Evolutionary conservation across 495 filamentous ascomycete species (phyloP).

Genomic region (Hypomontagnella submonticulosa): DNA sequence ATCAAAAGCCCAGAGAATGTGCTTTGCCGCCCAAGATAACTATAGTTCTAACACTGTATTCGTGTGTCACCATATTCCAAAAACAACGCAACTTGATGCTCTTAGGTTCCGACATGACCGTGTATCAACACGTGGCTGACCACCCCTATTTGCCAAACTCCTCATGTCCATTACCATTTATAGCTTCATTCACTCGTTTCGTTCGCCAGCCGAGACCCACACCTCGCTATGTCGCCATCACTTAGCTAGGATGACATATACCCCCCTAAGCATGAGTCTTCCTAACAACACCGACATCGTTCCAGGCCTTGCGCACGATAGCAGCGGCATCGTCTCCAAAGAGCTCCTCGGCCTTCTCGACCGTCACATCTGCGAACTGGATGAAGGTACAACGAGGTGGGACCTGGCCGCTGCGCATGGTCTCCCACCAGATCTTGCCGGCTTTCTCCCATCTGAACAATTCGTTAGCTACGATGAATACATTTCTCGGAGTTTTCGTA

Average conservation of each 20-base stretch:
- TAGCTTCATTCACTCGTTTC: too few species aligned
- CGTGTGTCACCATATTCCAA: too few species aligned
- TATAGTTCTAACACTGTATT: too few species aligned
- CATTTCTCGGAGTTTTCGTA: too few species aligned
- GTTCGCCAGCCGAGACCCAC: neutral
- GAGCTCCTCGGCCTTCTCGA: constrained; percentile 52
- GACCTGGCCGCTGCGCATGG: constrained; percentile 54
- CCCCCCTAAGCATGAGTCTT: constrained; percentile 36
- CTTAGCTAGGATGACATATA: constrained; percentile 10
- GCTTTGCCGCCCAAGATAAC: too few species aligned
- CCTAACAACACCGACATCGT: constrained; percentile 52
- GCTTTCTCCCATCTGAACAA: constrained; percentile 58
- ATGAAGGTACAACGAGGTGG: constrained; percentile 51
- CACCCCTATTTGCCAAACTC: too few species aligned
- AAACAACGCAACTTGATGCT: too few species aligned
- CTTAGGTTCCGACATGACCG: too few species aligned
- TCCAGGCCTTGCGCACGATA: constrained; percentile 54
- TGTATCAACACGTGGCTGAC: too few species aligned
- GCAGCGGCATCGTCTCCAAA: constrained; percentile 51
- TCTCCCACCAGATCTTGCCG: constrained; percentile 63
- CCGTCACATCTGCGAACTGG: constrained; percentile 57
- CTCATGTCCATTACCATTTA: too few species aligned
- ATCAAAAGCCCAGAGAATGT: too few species aligned
- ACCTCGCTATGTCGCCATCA: neutral
- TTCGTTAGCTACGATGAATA: neutral